These are phyloP conservation scores for Paraglomus brasilianum DNA, from an alignment of 192 early-diverging fungal species.

Conservation along the genomic window DNA sequence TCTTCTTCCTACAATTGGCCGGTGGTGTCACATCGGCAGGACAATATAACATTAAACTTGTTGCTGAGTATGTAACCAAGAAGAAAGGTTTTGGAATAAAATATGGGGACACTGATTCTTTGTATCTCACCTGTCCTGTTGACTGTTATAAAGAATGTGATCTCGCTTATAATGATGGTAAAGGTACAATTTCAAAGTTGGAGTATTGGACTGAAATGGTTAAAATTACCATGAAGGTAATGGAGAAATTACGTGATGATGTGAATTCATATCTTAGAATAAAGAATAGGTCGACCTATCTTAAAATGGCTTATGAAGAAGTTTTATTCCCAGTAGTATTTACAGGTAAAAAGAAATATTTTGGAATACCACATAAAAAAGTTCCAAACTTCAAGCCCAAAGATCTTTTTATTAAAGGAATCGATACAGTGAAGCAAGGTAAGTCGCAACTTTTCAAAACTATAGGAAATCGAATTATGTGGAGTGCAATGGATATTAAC, in stretches of 20 bases:
- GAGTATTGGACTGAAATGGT: slow-evolving; percentile 23
- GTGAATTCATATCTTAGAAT: slow-evolving; percentile 9
- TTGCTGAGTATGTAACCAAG: neutral
- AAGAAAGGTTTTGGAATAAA: neutral
- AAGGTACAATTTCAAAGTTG: neutral
- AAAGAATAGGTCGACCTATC: slow-evolving; percentile 10
- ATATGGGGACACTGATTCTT: neutral
- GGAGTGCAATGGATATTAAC: neutral
- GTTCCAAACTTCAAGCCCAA: neutral
- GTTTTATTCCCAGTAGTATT: slow-evolving; percentile 16
- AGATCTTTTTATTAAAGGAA: slow-evolving; percentile 7
- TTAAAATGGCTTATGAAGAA: slow-evolving; percentile 25
- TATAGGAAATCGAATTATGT: slow-evolving; percentile 1
- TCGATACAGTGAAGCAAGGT: slow-evolving; percentile 14
- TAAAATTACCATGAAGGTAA: slow-evolving; percentile 14
- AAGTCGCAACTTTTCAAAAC: neutral
- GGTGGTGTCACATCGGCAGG: neutral
- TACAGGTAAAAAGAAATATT: slow-evolving; percentile 20
- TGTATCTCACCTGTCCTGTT: neutral
- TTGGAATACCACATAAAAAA: neutral
- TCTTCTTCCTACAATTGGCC: neutral
- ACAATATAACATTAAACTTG: neutral
- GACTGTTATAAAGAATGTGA: slow-evolving; percentile 12
- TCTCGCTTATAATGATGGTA: neutral
- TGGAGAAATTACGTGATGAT: neutral